Base-by-base conservation (phyloP, 2,329 filamentous ascomycete genomes). In the Colletotrichum theobromicola region DNA sequence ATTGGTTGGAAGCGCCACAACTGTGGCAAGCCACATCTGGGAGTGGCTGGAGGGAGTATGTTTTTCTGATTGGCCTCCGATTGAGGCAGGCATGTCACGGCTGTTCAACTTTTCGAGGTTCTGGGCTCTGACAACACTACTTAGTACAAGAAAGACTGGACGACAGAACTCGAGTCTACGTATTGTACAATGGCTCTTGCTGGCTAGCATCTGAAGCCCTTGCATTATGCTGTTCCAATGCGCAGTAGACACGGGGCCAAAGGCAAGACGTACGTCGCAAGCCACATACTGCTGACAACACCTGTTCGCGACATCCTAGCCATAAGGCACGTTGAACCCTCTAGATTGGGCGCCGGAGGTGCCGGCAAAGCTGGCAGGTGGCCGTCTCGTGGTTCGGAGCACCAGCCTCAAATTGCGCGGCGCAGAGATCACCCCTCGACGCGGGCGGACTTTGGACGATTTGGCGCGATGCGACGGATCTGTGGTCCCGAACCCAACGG, bases 1-100 rank as follows among this genome's bases (percentile, higher is more conserved):
- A 74, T 74, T 74, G 72, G 72, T 7, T 46, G 4, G 4, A 12
- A 15, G 21, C 34, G 72, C 72, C 72, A 66, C 72, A 62, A 10
- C 0, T 2, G 0, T 2, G 2, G 7, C 8, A 24, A 62, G 72
- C 72, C 72, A 74, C 67, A 60, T 9, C 42, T 5, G 3, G 13
- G 7, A 37, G 57, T 60, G 32, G 34, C 34, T 62, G 18, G 12
- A 18, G 4, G 7, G 9, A 24, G 5, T 5, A 32, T 30, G 4
- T 34, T 18, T 18, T 30, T 16, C 8, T 50, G 35, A 50, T 64
- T 64, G 34, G 60, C 18, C 15, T 13, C 16, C 15, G 21, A n/a
- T n/a, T n/a, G 7, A 57, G 53, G 26, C 4, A 28, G 24, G 7
- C 42, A 21, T 21, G n/a, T 13, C 42, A 46, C n/a, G 42, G 42